A percentile compares a stretch with the other conserved stretches of the same genome.
Conservation (phyloP, 371 early-diverging fungal species). For the Apophysomyces trapeziformis region DNA sequence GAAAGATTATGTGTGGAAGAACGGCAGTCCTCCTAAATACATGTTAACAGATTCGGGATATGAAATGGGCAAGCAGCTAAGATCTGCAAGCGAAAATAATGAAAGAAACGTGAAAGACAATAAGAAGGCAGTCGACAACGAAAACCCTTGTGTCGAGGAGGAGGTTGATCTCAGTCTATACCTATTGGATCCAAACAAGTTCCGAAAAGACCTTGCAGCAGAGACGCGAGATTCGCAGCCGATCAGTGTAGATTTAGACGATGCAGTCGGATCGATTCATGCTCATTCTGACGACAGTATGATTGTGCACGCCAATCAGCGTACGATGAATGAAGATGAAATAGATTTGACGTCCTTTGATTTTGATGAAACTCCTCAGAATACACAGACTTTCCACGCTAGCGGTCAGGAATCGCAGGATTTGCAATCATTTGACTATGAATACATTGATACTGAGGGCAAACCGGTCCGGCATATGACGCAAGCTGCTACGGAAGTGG, state of each 20-base stretch:
- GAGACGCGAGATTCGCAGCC: not conserved
- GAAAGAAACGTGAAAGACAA: not conserved
- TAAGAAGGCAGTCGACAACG: constrained; percentile 9
- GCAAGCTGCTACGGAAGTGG: constrained; percentile 34
- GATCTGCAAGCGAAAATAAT: constrained; percentile 16
- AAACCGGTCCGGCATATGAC: constrained; percentile 28
- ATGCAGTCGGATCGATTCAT: not conserved
- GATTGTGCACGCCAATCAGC: not conserved
- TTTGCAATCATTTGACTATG: constrained; percentile 21
- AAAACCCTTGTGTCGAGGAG: not conserved
- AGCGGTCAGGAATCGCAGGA: not conserved
- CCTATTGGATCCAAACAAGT: constrained; percentile 16
- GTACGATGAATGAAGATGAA: not conserved
- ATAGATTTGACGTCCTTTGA: constrained; percentile 18
- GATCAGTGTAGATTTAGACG: not conserved
- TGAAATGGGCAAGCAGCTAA: constrained; percentile 60
- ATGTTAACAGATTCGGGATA: constrained; percentile 78
- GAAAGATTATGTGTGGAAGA: constrained; percentile 71
- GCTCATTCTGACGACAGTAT: no score
- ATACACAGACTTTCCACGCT: no score
- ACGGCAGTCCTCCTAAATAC: constrained; percentile 66
- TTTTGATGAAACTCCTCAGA: no score
- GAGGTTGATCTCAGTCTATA: constrained; percentile 26
- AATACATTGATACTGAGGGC: constrained; percentile 31
- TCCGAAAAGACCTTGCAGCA: not conserved